Evolutionary conservation across 2,329 filamentous ascomycete species (phyloP).

Genomic region (Fusarium nurragi): DNA sequence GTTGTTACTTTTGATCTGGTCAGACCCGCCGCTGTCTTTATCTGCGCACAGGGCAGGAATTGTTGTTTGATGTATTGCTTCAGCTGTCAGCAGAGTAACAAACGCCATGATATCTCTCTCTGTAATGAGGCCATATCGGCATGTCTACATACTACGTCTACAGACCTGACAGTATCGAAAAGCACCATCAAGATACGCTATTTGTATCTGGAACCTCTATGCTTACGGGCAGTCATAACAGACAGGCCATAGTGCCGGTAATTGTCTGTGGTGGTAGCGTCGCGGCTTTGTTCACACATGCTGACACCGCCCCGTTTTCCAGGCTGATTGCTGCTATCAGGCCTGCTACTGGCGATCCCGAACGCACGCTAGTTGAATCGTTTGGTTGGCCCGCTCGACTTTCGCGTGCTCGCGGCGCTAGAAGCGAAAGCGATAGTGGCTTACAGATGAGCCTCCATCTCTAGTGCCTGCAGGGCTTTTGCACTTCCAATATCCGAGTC

Average conservation of each 20-base stretch:
- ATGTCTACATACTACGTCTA: neutral
- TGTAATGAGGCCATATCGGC: neutral
- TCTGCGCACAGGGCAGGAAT: no score
- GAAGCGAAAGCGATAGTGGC: conserved; percentile 19
- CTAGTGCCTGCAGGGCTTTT: neutral
- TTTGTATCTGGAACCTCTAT: neutral
- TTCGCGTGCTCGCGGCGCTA: neutral
- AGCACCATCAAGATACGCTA: no score
- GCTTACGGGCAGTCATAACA: neutral
- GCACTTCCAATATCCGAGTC: conserved; percentile 12
- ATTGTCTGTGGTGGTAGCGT: neutral
- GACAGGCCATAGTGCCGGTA: neutral
- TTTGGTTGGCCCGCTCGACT: neutral
- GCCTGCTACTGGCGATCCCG: neutral
- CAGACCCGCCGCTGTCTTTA: neutral
- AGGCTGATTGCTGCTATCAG: conserved; percentile 16
- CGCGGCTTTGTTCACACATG: neutral
- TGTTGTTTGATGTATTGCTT: neutral
- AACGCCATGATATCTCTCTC: no score
- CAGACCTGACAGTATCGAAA: neutral
- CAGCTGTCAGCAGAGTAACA: neutral
- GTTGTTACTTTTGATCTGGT: neutral
- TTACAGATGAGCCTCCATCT: conserved; percentile 19
- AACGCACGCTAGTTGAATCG: neutral
- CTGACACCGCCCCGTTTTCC: conserved; percentile 29